Evolutionary conservation across 1,284 basidiomycete species (phyloP), one percentile per base, ranked within the genome.

Genomic region (Puccinia triticina): DNA sequence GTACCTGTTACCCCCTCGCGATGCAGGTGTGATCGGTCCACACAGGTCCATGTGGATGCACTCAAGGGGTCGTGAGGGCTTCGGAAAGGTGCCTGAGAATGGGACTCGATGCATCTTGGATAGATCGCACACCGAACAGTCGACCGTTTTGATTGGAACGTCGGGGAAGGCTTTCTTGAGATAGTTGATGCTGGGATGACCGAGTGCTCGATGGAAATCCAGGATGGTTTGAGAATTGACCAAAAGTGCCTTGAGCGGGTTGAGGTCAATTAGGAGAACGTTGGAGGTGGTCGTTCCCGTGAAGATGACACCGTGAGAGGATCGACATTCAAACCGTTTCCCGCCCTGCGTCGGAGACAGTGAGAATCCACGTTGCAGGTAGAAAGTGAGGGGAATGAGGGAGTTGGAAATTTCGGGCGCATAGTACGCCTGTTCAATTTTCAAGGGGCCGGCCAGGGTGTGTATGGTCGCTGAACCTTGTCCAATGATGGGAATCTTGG

Each of bases 41-140:
- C 40, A 43, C 40, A 43, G 40, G 40, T 77, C 76, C 57, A 64
- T 77, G 50, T 77, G 76, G 23, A 77, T 50, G 29, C 76, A 77
- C 26, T 77, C 26, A 1, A 77, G 43, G 5, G n/a, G 0, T n/a
- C 12, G 34, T 26, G 32, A 4, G 8, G n/a, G 8, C 14, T 16
- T 29, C 8, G 76, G 66, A 71, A 71, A 67, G 5, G 7, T 50
- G 3, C 64, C 64, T 16, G 40, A 26, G 46, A 67, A 71, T 0
- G 66, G 64, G 0, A 55, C 1, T n/a, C 66, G 1, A 50, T 79
- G 77, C 40, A 53, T 53, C 43, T 79, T 79, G 0, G 77, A 55
- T 1, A 71, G 1, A 34, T 50, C 53, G 43, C 77, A 79, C 0
- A 43, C n/a, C 2, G 18, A n/a, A n/a, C 73, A 75, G 29, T 75